Conservation (phyloP, 495 filamentous ascomycete species). For the Penicillium chermesinum region DNA sequence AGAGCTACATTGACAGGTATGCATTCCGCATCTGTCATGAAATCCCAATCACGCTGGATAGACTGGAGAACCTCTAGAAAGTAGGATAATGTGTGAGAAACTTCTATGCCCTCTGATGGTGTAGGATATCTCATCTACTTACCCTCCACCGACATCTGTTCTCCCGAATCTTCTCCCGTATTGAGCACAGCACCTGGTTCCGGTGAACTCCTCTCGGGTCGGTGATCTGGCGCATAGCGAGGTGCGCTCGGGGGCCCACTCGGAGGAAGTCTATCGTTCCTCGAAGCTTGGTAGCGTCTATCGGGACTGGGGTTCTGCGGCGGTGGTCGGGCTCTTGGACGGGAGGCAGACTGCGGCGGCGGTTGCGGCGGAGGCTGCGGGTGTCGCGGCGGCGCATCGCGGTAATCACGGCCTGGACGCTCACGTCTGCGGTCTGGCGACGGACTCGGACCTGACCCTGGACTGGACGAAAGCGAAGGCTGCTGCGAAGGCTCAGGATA, state of each 20-base stretch:
- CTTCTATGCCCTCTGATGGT: no score
- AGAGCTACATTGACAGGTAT: conserved; percentile 89
- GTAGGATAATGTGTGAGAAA: no score
- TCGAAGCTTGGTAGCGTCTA: conserved; percentile 21
- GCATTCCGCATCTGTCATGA: conserved; percentile 82
- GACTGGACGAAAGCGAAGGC: conserved; percentile 11
- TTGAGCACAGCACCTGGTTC: conserved; percentile 7
- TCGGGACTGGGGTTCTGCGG: conserved; percentile 29
- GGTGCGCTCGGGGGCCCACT: conserved; percentile 20
- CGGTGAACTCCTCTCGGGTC: conserved; percentile 19
- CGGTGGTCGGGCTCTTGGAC: conserved; percentile 6
- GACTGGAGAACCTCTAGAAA: conserved; percentile 58
- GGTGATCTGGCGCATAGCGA: conserved; percentile 19
- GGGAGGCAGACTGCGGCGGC: conserved; percentile 24
- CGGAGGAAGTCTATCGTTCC: conserved; percentile 22
- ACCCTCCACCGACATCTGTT: conserved; percentile 42
- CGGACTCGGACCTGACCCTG: conserved; percentile 12
- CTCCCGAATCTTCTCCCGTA: conserved; percentile 18
- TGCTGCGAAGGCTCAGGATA: conserved; percentile 33
- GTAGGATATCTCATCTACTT: conserved; percentile 7
- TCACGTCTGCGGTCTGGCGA: conserved; percentile 38
- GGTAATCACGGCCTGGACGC: conserved; percentile 31
- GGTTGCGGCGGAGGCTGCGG: conserved; percentile 25
- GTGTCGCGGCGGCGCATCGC: conserved; percentile 18
- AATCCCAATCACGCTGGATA: conserved; percentile 84